phyloP scores from a whole-genome alignment of 495 filamentous ascomycete genomes.

The Hypoxylon fuscum region DNA sequence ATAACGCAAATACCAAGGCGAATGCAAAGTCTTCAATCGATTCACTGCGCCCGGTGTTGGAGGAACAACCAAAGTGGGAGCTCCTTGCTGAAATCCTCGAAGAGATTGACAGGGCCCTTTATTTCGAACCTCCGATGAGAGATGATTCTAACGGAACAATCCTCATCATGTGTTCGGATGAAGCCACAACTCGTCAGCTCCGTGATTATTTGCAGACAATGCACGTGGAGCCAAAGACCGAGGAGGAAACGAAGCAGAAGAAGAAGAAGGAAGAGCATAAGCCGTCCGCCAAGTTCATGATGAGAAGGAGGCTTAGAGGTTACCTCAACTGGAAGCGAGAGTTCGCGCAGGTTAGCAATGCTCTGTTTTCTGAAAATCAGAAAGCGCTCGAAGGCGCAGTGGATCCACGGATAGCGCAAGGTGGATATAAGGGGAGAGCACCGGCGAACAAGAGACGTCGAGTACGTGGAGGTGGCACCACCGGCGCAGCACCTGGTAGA shows the following conservation, averaged over 20 bases:
- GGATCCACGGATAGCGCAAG: conserved; percentile 55
- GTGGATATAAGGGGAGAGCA: conserved; percentile 54
- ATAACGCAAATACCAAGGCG: conserved; percentile 61
- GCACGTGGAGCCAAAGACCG: conserved; percentile 71
- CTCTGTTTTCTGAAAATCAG: conserved; percentile 78
- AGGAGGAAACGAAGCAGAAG: conserved; percentile 50
- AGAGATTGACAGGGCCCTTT: conserved; percentile 92
- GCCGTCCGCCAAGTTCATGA: conserved; percentile 83
- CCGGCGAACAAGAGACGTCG: conserved; percentile 89
- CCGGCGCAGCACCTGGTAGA: conserved; percentile 62
- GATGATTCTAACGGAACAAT: conserved; percentile 92
- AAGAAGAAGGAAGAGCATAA: conserved; percentile 61
- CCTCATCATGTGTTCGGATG: conserved; percentile 93
- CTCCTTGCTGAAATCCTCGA: conserved; percentile 85
- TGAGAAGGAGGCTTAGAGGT: conserved; percentile 84
- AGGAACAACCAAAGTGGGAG: conserved; percentile 95
- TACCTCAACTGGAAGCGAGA: conserved; percentile 94
- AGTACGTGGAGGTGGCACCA: conserved; percentile 80
- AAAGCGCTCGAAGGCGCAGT: conserved; percentile 74
- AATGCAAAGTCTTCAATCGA: conserved; percentile 60
- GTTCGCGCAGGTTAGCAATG: conserved; percentile 82
- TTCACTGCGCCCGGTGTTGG: conserved; percentile 84
- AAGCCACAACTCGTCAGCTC: conserved; percentile 86
- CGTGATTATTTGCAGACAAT: conserved; percentile 91
- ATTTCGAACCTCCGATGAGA: conserved; percentile 76